Conservation (phyloP, 345 rosid genomes). For the Dipteronia sinensis region DNA sequence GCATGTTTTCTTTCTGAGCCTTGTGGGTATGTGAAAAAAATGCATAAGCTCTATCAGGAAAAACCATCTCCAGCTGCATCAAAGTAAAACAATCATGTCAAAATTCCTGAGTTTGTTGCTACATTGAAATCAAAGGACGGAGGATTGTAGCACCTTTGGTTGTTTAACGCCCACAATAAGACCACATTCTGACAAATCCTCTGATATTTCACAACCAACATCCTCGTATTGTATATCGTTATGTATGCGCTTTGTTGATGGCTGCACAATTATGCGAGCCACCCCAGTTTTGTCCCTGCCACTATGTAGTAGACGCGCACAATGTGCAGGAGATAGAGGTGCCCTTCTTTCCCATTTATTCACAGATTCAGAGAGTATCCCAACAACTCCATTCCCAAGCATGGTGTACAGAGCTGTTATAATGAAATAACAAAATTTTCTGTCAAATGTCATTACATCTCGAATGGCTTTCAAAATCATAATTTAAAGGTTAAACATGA, state of each 20-base stretch:
- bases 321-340: conserved; percentile 86
- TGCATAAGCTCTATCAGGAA: conserved; percentile 56
- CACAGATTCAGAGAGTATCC: conserved; percentile 72
- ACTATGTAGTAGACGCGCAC: conserved; percentile 77
- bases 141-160: conserved; percentile 52
- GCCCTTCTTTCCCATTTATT: conserved; percentile 96
- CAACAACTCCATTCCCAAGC: conserved; percentile 91
- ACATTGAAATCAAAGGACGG: not conserved
- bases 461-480: not conserved
- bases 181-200: conserved; percentile 88
- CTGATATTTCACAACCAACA: conserved; percentile 83
- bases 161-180: conserved; percentile 79
- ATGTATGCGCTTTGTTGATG: conserved; percentile 88
- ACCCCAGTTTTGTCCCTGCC: conserved; percentile 72
- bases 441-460: not conserved
- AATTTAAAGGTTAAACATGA: not conserved
- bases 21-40: conserved; percentile 67
- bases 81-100: not conserved
- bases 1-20: conserved; percentile 62
- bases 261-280: conserved; percentile 78
- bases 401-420: conserved; percentile 31
- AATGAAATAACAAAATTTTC: not conserved
- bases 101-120: not conserved
- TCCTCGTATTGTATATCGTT: conserved; percentile 79
- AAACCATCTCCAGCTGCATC: conserved; percentile 55